Base-by-base conservation (phyloP, 495 filamentous ascomycete species). In the Neurospora sp. region DNA sequence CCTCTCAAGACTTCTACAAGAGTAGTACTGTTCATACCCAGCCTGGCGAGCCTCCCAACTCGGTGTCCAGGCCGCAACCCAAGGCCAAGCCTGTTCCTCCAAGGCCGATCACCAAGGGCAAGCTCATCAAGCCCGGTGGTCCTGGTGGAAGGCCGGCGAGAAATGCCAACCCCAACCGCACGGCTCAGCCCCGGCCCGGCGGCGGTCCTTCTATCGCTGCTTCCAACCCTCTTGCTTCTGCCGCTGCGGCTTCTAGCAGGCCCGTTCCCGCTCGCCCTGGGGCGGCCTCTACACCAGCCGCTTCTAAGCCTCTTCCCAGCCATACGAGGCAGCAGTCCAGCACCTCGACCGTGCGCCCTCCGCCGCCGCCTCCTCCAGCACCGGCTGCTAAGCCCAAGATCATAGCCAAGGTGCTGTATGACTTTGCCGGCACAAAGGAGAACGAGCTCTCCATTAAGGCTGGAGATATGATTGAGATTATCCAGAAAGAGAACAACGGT, bases 401-500 rank as follows among this genome's bases (percentile, higher is more conserved):
- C 72, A 95, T 93, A 77, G 92, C 94, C 10, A 92, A 91, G 84
- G 96, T 92, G 8, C 79, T 97, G 42, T 99, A 98, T 76, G 93
- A 96, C 75, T 99, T 98, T 78, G 85, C 80, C 61, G 93, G 94
- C 31, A 89, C 92, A 72, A 91, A 86, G 69, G 85, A 88, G 70
- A 96, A 93, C 74, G 93, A 97, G 81, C 85, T 98, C 22, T 89
- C 89, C 18, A 85, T 99, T 37, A 86, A 80, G 71, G 88, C 89
- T 48, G 94, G 91, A 70, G 92, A 98, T 74, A 82, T 97, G 38
- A 87, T 99, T 46, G 88, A 94, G 79, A 89, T 98, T 74, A 85
- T 96, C 12, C 90, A 92, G 73, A 97, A 97, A 81, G 95, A 97
- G 83, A 84, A 82, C 73, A 97, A 98, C 77, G 96, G 96, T 97